Conservation (phyloP, 2,329 filamentous ascomycete species). For the Pseudogymnoascus sp. region DNA sequence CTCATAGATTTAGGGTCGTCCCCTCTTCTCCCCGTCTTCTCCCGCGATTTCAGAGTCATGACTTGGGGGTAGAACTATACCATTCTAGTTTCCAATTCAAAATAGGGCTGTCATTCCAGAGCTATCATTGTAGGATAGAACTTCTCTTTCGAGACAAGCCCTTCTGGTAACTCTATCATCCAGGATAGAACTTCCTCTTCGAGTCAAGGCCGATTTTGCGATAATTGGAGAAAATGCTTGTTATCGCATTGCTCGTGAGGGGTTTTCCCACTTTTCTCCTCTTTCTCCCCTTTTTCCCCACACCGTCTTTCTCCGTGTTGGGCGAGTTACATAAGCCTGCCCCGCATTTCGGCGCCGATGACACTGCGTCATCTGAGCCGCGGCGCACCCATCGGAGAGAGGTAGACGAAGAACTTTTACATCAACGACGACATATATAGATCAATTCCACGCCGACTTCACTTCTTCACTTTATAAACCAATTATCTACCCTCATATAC, state of each 20-base stretch:
- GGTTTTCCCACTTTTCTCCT: neutral
- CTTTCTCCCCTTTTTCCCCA: conserved; percentile 1
- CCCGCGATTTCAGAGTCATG: neutral
- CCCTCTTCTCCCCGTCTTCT: neutral
- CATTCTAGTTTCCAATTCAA: neutral
- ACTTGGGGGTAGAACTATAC: neutral
- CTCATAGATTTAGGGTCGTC: neutral
- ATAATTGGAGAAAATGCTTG: conserved; percentile 8
- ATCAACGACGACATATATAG: conserved; percentile 1
- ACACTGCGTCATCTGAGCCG: neutral
- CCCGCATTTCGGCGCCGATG: neutral
- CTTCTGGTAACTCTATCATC: neutral
- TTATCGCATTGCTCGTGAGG: neutral
- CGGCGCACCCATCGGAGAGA: neutral
- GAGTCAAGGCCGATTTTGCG: neutral
- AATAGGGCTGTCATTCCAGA: neutral
- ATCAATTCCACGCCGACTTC: neutral
- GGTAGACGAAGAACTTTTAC: neutral
- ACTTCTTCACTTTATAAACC: neutral
- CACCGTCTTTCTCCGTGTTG: neutral
- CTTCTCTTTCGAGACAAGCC: neutral
- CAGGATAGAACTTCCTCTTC: neutral
- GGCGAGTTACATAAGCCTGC: neutral
- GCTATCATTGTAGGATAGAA: neutral
- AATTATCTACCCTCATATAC: neutral